A percentile compares a stretch with the other conserved stretches of the same genome.
Conservation (phyloP, 2,329 filamentous ascomycete species). For the Magnaporthiopsis poae region DNA sequence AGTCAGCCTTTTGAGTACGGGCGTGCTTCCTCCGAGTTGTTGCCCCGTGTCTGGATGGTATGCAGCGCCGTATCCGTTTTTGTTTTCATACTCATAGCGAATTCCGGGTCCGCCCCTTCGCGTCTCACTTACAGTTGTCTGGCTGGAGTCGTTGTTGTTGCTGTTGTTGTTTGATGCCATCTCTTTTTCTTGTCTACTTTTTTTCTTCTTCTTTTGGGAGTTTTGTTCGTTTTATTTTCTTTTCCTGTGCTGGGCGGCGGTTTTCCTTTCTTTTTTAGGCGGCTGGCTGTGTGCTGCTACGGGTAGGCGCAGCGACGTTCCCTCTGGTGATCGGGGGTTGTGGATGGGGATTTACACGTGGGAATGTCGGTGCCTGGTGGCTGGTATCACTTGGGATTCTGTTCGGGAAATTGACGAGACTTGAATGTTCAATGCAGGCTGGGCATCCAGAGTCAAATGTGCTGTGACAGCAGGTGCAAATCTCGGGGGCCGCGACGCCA, state of each 20-base stretch:
- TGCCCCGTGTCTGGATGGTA: no score
- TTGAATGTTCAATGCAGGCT: neutral
- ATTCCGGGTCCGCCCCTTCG: neutral
- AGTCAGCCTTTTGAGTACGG: neutral
- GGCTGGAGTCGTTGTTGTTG: slow-evolving; percentile 27
- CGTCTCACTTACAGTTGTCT: slow-evolving; percentile 24
- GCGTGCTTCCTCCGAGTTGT: neutral
- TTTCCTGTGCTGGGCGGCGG: neutral
- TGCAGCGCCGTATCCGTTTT: neutral
- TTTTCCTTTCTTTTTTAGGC: neutral
- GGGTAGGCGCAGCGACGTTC: neutral
- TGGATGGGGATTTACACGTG: neutral
- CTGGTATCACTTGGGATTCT: neutral
- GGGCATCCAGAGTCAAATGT: neutral
- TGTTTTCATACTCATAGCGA: neutral
- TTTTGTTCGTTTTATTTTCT: neutral
- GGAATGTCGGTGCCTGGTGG: neutral
- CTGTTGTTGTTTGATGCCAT: slow-evolving; percentile 32
- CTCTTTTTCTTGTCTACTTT: neutral
- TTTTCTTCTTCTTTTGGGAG: neutral
- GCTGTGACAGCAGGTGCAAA: neutral
- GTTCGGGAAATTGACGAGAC: neutral
- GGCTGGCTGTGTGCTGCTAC: neutral
- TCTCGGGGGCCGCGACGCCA: neutral
- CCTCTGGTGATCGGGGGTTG: neutral